Conservation (phyloP, 495 filamentous ascomycete species). For the Acidomyces sp. region DNA sequence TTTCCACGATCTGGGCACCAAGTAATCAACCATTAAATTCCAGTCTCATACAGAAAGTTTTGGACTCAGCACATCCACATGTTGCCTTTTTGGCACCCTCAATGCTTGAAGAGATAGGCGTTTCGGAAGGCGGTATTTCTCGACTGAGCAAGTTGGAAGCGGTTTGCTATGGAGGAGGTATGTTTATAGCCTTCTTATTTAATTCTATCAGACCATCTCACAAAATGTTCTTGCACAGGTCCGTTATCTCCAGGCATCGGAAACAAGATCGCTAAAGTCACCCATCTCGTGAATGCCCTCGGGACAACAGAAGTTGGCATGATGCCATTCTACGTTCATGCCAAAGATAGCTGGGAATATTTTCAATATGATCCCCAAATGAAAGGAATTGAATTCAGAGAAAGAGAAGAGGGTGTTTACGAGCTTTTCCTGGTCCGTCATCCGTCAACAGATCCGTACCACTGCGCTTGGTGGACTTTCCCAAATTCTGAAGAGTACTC, state of each 20-base stretch:
- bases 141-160: not conserved
- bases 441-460: not conserved
- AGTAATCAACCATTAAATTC: not conserved
- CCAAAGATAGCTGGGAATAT: not conserved
- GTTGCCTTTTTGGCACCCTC: not conserved
- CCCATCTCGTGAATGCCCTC: not conserved
- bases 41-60: not conserved
- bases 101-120: not conserved
- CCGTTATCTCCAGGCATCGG: not conserved
- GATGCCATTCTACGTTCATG: not conserved
- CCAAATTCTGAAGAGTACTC: slow-evolving; percentile 9
- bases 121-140: not conserved
- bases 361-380: not conserved
- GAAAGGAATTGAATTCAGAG: not conserved
- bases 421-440: not conserved
- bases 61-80: not conserved
- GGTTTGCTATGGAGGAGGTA: not conserved
- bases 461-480: slow-evolving; percentile 10
- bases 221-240: too few relatives aligned
- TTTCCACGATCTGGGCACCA: not conserved
- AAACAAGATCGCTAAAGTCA: not conserved
- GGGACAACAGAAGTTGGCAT: not conserved
- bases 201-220: too few relatives aligned
- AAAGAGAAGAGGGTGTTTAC: not conserved
- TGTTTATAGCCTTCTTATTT: too few relatives aligned